Conservation (phyloP, 1,284 basidiomycete species). For the Cutaneotrichosporon cyanovorans region DNA sequence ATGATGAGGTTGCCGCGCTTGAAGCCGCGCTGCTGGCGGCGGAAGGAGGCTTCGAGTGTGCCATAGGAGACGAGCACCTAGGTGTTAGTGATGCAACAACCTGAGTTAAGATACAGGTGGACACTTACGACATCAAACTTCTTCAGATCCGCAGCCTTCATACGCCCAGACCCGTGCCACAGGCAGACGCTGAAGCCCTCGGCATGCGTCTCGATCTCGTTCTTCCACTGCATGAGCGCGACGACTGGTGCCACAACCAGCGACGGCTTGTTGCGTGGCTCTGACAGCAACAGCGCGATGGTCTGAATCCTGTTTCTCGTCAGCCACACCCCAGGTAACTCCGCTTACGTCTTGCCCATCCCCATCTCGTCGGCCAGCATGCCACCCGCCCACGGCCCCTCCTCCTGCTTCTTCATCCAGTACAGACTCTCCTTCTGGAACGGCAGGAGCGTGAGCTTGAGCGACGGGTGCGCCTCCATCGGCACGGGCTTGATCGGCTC, state of each 20-base stretch:
- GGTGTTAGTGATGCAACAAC: no score
- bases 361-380: slow-evolving; percentile 74
- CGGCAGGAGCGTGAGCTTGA: slow-evolving; percentile 60
- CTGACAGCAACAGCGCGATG: slow-evolving; percentile 75
- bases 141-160: slow-evolving; percentile 58
- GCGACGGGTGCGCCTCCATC: slow-evolving; percentile 68
- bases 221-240: slow-evolving; percentile 97
- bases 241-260: slow-evolving; percentile 94
- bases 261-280: slow-evolving; percentile 61
- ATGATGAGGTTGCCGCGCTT: slow-evolving; percentile 75
- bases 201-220: slow-evolving; percentile 81
- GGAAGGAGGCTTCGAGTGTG: slow-evolving; percentile 84
- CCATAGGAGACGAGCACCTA: slow-evolving; percentile 55
- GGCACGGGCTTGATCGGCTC: slow-evolving; percentile 60
- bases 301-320: slow-evolving; percentile 77
- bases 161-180: slow-evolving; percentile 74
- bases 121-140: slow-evolving; percentile 74
- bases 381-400: slow-evolving; percentile 79
- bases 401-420: slow-evolving; percentile 96
- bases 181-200: slow-evolving; percentile 69
- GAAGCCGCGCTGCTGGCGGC: slow-evolving; percentile 88
- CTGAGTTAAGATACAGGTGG: neutral
- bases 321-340: neutral
- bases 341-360: slow-evolving; percentile 70
- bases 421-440: slow-evolving; percentile 84